Conservation (phyloP, 179 eudicot species). For the Spergularia azorica region DNA sequence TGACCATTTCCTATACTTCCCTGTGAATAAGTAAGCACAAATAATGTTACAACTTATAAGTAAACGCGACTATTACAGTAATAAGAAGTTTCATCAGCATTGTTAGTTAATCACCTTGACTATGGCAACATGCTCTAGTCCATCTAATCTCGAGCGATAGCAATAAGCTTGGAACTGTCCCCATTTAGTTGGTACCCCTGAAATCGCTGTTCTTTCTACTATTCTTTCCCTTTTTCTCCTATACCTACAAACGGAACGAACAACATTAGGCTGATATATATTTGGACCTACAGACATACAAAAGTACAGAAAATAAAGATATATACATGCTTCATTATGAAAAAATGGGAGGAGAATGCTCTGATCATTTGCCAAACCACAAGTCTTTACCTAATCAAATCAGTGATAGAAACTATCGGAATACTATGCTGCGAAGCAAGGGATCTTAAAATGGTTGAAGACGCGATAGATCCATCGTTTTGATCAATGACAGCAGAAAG, state of each 20-base stretch:
- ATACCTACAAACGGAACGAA: constrained; percentile 48
- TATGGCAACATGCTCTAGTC: constrained; percentile 72
- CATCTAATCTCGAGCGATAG: constrained; percentile 73
- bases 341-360: not conserved
- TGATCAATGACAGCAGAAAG: constrained; percentile 70
- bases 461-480: constrained; percentile 75
- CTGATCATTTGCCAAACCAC: not conserved
- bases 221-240: constrained; percentile 84
- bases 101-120: constrained; percentile 50
- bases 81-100: not conserved
- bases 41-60: not conserved
- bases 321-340: not conserved
- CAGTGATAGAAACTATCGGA: constrained; percentile 82
- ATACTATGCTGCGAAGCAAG: constrained; percentile 59
- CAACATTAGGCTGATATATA: not conserved
- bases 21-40: constrained; percentile 28
- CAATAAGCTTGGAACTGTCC: constrained; percentile 68
- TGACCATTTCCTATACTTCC: constrained; percentile 76
- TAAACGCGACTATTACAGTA: not conserved
- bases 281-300: not conserved
- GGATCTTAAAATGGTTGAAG: constrained; percentile 48
- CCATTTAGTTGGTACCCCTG: constrained; percentile 78
- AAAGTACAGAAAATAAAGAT: not conserved
- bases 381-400: constrained; percentile 72
- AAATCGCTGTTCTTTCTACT: constrained; percentile 70